phyloP scores from a whole-genome alignment of 805 yeast species.

The Schwanniomyces vanrijiae region DNA sequence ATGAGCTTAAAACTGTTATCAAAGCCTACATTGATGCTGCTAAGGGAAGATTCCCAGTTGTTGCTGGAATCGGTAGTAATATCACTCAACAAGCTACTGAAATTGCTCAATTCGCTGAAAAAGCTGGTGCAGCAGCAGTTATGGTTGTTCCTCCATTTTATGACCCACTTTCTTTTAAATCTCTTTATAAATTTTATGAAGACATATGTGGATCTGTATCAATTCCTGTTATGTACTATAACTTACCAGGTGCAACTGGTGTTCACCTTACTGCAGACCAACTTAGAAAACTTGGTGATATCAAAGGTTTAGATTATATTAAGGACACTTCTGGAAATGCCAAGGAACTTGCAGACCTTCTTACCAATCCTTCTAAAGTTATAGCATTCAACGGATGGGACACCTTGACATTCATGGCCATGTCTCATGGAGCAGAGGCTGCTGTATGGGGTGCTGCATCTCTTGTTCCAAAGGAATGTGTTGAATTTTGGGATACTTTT shows the following conservation, averaged over 20 bases:
- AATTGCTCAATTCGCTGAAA: constrained; percentile 11
- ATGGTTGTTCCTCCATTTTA: constrained; percentile 14
- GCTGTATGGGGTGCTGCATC: constrained; percentile 14
- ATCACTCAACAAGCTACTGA: constrained; percentile 12
- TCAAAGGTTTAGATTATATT: constrained; percentile 10
- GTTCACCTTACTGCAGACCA: constrained; percentile 7
- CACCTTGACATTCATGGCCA: constrained; percentile 11
- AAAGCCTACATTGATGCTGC: constrained; percentile 13
- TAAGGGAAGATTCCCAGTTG: constrained; percentile 11
- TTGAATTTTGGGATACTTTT: constrained; percentile 11
- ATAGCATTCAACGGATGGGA: constrained; percentile 12
- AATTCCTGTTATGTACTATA: constrained; percentile 14
- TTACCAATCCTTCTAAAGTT: constrained; percentile 9
- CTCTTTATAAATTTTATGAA: constrained; percentile 10
- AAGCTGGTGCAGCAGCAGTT: constrained; percentile 11
- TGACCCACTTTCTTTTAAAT: constrained; percentile 10
- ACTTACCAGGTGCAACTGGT: constrained; percentile 13
- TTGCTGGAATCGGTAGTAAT: constrained; percentile 13
- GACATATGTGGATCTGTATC: constrained; percentile 13
- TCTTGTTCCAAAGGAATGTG: constrained; percentile 13
- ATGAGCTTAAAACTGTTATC: constrained; percentile 11
- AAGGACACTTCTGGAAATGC: constrained; percentile 11
- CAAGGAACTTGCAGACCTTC: constrained; percentile 9
- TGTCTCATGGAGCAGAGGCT: constrained; percentile 12
- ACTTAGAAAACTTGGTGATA: constrained; percentile 10